Base-by-base conservation (phyloP, 2,329 filamentous ascomycete species). In the Myotisia sp. region DNA sequence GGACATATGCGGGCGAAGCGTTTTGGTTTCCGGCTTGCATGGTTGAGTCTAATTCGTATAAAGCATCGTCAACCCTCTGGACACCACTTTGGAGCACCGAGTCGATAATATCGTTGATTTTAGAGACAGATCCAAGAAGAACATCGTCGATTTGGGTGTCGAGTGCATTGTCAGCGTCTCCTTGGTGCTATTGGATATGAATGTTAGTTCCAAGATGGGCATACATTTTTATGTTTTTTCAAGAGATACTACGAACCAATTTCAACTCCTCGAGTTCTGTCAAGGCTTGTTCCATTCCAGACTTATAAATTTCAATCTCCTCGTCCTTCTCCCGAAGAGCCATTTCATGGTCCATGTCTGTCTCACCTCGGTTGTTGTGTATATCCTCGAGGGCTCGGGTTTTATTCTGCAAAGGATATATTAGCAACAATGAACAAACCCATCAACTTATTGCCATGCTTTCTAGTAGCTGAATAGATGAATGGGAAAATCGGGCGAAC, bases 21-120 rank as follows among this genome's bases (percentile, higher is more conserved):
- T 92, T 98, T 62, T 95, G 90, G 63, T 98, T 98, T 57, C 90
- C 90, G 26, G 87, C 90, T 56, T 95, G 87, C 85, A 95, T 95
- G 13, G 81, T 81, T 13, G 90, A 95, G 58, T 98, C 90, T 27
- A 98, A 68, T 58, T 98, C 90, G 60, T 98, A 98, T 22, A 98
- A 67, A 27, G 90, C 85, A 58, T 98, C 90, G 49, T 98, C 90
- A 9, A 98, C 86, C 28, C 90, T 79, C 49, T 90, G 77, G 14
- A 95, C 84, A 45, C 86, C 90, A 31, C 83, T 79, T 54, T 95
- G 86, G 24, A 98, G 67, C 3, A 98, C 90, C 0, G 87, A 93
- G 56, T 98, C 90, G 46, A 98, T 92, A 34, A 98, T 87, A 48
- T 92, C 85, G 62, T 92, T 90, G 56, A 98, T 87, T 67, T 93